Conservation (phyloP, 2,329 filamentous ascomycete species). For the Fusarium paranaense region DNA sequence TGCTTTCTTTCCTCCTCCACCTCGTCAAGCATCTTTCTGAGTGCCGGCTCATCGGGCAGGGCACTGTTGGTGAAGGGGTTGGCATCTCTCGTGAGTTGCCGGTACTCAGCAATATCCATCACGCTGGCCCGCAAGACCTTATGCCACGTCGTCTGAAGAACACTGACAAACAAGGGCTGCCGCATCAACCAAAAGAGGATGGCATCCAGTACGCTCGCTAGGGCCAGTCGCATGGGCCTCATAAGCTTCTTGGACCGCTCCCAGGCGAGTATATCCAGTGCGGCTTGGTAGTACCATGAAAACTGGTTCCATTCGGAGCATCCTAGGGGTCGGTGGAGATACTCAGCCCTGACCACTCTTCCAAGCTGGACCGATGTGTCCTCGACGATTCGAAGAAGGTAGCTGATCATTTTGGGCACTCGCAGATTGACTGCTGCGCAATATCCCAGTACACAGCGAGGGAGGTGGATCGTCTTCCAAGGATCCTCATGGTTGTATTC, state of each 20-base stretch:
- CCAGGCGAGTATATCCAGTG: slow-evolving; percentile 46
- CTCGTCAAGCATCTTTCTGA: slow-evolving; percentile 38
- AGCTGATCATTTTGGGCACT: slow-evolving; percentile 42
- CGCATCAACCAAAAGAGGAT: slow-evolving; percentile 44
- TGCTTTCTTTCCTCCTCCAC: neutral
- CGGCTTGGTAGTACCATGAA: slow-evolving; percentile 43
- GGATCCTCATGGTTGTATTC: slow-evolving; percentile 39
- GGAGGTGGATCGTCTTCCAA: slow-evolving; percentile 46
- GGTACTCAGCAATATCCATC: slow-evolving; percentile 43
- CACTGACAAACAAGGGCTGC: slow-evolving; percentile 36
- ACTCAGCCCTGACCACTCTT: slow-evolving; percentile 26
- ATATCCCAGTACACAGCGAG: slow-evolving; percentile 50
- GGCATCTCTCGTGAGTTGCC: slow-evolving; percentile 28
- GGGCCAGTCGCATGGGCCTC: slow-evolving; percentile 47
- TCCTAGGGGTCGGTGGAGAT: slow-evolving; percentile 28
- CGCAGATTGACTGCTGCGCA: slow-evolving; percentile 46
- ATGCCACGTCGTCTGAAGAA: slow-evolving; percentile 44
- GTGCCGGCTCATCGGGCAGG: slow-evolving; percentile 29
- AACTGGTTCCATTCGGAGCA: slow-evolving; percentile 36
- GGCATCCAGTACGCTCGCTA: slow-evolving; percentile 48
- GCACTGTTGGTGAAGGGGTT: slow-evolving; percentile 20
- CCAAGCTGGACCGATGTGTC: slow-evolving; percentile 41
- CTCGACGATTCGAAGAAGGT: slow-evolving; percentile 45
- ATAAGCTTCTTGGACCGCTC: slow-evolving; percentile 40
- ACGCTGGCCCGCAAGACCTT: slow-evolving; percentile 39